Evolutionary conservation across 345 rosid species (phyloP), one percentile per base, ranked within the genome.

Genomic region (Melaleuca quinquenervia): DNA sequence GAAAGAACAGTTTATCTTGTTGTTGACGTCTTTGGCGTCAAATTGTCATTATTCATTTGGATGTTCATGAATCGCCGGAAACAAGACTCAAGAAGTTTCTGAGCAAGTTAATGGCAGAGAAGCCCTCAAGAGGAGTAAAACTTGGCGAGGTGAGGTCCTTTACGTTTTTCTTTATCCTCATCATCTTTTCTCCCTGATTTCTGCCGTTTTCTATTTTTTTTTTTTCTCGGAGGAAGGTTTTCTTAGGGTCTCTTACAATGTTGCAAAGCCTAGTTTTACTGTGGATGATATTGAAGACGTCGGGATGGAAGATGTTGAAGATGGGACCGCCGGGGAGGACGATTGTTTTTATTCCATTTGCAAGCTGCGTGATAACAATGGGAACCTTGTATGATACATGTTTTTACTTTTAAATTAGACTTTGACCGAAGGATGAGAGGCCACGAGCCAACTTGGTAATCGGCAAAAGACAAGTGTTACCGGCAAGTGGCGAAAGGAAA

Each of bases 271-370:
- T 78, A 88, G 85, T 50, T 94, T 95, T 89, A 93, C 94, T 80
- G 98, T 93, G 85, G 94, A 89, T 87, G 96, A 96, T 76, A 41
- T 32, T 20, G 91, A 88, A 11, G 91, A 90, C 84, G 92, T 87
- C 85, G 64, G 84, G 62, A 48, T 84, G 82, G 90, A 90, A 83
- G 91, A 86, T 84, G 83, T 80, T 3, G 93, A 91, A 62, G 94
- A 90, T 74, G 91, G 55, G 51, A 89, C 90, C 10, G 84, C 87
- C 70, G 92, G 90, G 83, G 93, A 91, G 44, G 94, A 92, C 6
- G 86, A 85, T 3, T 64, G 87, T 49, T 95, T 92, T 91, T 98
- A 94, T 90, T 84, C n/a, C n/a, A n/a, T n/a, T n/a, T n/a, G n/a
- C n/a, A n/a, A n/a, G n/a, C n/a, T n/a, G n/a, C n/a, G n/a, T n/a